A percentile compares a stretch with the other conserved stretches of the same genome.
Evolutionary conservation across 148 eudicot species (phyloP).

Genomic region (Agrostemma githago): DNA sequence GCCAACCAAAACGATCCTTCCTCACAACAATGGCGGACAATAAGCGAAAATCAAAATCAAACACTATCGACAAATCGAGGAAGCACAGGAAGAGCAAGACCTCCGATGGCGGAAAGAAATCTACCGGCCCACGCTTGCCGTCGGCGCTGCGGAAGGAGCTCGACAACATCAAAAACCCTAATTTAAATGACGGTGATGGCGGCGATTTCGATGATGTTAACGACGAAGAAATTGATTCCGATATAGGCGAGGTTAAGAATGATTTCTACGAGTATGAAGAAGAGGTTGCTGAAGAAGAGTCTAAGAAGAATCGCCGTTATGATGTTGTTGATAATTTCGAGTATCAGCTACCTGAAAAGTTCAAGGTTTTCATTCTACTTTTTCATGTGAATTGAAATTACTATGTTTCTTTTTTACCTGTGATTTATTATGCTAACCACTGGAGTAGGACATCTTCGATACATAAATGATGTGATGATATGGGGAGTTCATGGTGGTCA

Average conservation of each 20-base stretch:
- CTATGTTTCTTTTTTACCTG: no score
- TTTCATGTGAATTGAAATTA: not conserved
- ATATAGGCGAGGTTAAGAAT: constrained; percentile 22
- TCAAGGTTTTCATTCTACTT: constrained; percentile 38
- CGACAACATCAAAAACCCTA: constrained; percentile 26
- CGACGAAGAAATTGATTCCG: constrained; percentile 43
- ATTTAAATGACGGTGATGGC: not conserved
- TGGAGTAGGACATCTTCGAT: no score
- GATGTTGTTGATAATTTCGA: constrained; percentile 66
- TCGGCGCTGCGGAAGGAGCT: constrained; percentile 49
- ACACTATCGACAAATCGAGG: not conserved
- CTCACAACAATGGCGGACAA: constrained; percentile 38
- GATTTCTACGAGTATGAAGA: constrained; percentile 78
- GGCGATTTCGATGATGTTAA: constrained; percentile 35
- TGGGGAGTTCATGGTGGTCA: not conserved
- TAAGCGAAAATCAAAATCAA: not conserved
- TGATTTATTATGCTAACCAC: no score
- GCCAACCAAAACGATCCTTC: not conserved
- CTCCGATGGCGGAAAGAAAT: constrained; percentile 14
- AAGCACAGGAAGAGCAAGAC: constrained; percentile 30
- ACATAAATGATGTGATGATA: no score
- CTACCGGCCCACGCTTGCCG: constrained; percentile 64
- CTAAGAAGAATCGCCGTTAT: constrained; percentile 51
- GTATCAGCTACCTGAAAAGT: constrained; percentile 66
- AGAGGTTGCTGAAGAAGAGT: constrained; percentile 67